phyloP scores from a whole-genome alignment of 345 rosid species.

The Eucalyptus globulus region DNA sequence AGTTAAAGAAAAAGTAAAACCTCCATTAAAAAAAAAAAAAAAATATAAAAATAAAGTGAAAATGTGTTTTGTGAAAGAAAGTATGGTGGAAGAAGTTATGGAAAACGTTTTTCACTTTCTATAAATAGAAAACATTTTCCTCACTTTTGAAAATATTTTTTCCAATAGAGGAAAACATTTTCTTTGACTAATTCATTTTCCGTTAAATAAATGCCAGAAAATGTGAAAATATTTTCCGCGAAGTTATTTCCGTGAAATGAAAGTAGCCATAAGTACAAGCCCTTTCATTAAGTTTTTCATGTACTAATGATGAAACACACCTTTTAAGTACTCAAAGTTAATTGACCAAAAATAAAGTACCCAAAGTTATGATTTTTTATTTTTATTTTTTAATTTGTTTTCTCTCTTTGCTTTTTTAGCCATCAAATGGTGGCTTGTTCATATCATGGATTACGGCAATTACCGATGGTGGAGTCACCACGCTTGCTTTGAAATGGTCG shows the following conservation, averaged over 20 bases:
- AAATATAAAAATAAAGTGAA: too few relatives aligned
- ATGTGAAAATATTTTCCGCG: accelerated
- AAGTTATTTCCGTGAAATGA: too few relatives aligned
- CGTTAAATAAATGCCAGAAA: accelerated
- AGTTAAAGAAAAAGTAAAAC: too few relatives aligned
- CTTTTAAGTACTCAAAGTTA: neutral
- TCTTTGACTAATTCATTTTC: accelerated
- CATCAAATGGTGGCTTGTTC: neutral
- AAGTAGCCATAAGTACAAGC: too few relatives aligned
- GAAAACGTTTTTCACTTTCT: too few relatives aligned
- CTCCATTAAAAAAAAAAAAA: accelerated
- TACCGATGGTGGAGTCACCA: neutral
- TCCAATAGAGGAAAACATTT: accelerated
- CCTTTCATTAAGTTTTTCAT: neutral
- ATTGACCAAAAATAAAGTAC: too few relatives aligned
- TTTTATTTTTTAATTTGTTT: neutral
- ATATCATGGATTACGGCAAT: neutral
- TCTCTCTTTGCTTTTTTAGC: neutral
- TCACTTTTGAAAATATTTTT: too few relatives aligned
- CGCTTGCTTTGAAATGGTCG: neutral
- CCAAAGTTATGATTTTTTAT: neutral
- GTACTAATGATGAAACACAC: neutral
- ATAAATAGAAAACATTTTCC: too few relatives aligned
- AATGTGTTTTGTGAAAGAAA: too few relatives aligned
- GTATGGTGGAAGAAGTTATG: too few relatives aligned